Base-by-base conservation (phyloP, 108 stramenopile species). In the Pseudonitzschia delicatissima region DNA sequence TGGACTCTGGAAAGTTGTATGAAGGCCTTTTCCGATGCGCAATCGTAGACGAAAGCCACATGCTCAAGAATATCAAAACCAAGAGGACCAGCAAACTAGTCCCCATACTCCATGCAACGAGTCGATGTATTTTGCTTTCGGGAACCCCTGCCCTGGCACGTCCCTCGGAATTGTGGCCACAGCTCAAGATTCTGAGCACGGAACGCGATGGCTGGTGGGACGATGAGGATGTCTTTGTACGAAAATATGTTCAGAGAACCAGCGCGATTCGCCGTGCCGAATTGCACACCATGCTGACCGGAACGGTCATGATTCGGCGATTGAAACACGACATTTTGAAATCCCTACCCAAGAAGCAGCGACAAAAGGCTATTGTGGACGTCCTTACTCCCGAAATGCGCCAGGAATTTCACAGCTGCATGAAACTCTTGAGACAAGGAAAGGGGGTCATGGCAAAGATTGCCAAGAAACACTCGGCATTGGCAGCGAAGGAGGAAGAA, bases 81-180 rank as follows among this genome's bases (percentile, higher is more conserved):
- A 87, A 94, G 67, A 80, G 98, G 40, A 97, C 96, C 0, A 77
- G 70, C 36, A 57, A 58, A 13, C 67, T 98, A 13, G 53, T 93
- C 12, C 97, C 97, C 0, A 35, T 99, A 11, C 68, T 98, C 17
- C 76, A 81, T 17, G 69, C 69, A 21, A 90, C 97, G 5, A 68
- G 72, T 12, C 70, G 96, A 23, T 87, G 92, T 59, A 42, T 98
- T 3, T 63, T 99, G 61, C 80, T 99, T 12, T 91, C 92, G 6
- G 99, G 99, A 18, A 99, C 99, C 8, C 99, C 99, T 0, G 97
- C 97, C 7, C 67, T 99, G n/a, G 86, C 96, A 3, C 72, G 87
- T 6, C 99, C 99, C 9, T 66, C 82, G 26, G 99, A 99, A 67
- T 68, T 99, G 25, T 98, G 85, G 84, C 94, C 96, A 6, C 98